A percentile compares a stretch with the other conserved stretches of the same genome.
Evolutionary conservation across 208 protist genomes (phyloP).

Genomic region (Trypanosoma grayi): DNA sequence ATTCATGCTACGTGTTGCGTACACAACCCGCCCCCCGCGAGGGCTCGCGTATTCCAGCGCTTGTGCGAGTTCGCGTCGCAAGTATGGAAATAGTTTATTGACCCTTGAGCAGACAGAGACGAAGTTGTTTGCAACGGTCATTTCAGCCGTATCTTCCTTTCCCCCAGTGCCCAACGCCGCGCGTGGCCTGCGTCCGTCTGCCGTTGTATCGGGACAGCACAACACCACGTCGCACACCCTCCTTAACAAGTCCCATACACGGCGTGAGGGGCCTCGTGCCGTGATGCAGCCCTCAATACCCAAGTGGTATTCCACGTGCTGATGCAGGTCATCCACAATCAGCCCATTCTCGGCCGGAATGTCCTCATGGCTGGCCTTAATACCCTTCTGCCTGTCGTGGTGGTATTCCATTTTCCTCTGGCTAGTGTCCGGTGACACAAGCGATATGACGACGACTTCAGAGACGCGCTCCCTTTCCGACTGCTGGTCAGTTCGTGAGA

Average conservation of each 20-base stretch:
- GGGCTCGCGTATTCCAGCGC: slow-evolving; percentile 25
- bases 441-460: slow-evolving; percentile 8
- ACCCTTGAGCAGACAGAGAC: slow-evolving; percentile 40
- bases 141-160: slow-evolving; percentile 17
- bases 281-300: slow-evolving; percentile 14
- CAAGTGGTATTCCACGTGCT: slow-evolving; percentile 3
- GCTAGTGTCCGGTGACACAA: not conserved
- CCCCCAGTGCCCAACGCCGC: slow-evolving; percentile 23
- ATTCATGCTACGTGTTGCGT: slow-evolving; percentile 93
- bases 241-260: slow-evolving; percentile 2
- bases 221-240: slow-evolving; percentile 45
- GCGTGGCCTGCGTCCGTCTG: slow-evolving; percentile 62
- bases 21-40: slow-evolving; percentile 76
- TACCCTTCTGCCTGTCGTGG: not conserved
- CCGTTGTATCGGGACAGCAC: slow-evolving; percentile 51
- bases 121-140: slow-evolving; percentile 41
- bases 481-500: not conserved
- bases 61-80: slow-evolving; percentile 35
- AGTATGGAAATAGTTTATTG: slow-evolving; percentile 36
- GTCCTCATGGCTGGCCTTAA: not conserved
- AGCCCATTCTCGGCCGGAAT: not conserved
- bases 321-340: not conserved
- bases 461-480: not conserved
- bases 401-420: not conserved
- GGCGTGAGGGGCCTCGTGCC: not conserved